Evolutionary conservation across 768 basidiomycete genomes (phyloP), one percentile per base, ranked within the genome.

Genomic region (Hypholoma fasciculare): DNA sequence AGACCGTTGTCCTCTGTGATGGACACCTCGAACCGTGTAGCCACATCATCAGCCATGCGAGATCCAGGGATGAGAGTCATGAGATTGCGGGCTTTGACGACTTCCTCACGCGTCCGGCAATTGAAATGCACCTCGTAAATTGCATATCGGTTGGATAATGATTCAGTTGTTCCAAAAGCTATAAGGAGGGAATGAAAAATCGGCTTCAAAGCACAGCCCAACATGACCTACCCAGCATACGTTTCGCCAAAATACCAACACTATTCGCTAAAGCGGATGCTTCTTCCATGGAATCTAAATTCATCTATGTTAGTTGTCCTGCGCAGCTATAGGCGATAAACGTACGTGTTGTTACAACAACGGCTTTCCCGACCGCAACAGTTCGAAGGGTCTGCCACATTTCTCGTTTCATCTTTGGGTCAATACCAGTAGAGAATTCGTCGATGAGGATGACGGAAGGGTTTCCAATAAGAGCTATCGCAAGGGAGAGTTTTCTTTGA

Each of bases 381-480:
- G 78, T 81, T 54, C 86, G 76, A 55, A 92, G 74, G 0, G 88
- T 90, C 14, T 75, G 73, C 91, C 91, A 92, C 86, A 92, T 90
- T 30, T 92, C 88, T 37, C 91, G 76, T 71, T 92, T 92, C 78
- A 87, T 91, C 70, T 86, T 90, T 7, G 90, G 87, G 67, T 92
- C 91, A 49, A 92, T 84, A 5, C 91, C 91, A 2, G 89, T 90
- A 6, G 88, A 90, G 69, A 90, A 92, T 66, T 92, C 90, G 60
- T 93, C 91, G 47, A 93, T 91, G 19, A 92, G 79, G 2, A 92
- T 74, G 3, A 92, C 90, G 3, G 88, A 75, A 4, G 90, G 88
- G 63, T 92, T 92, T 5, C 89, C 89, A 44, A 72, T 88, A 49
- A 92, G 74, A 6, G 91, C 85, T 58, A 92, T 92, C 4, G 90